Percentiles rank a stretch among this genome's conserved stretches.
These are phyloP conservation scores for Castanospermum australe DNA, from an alignment of 306 rosid species.

Conservation along the genomic window DNA sequence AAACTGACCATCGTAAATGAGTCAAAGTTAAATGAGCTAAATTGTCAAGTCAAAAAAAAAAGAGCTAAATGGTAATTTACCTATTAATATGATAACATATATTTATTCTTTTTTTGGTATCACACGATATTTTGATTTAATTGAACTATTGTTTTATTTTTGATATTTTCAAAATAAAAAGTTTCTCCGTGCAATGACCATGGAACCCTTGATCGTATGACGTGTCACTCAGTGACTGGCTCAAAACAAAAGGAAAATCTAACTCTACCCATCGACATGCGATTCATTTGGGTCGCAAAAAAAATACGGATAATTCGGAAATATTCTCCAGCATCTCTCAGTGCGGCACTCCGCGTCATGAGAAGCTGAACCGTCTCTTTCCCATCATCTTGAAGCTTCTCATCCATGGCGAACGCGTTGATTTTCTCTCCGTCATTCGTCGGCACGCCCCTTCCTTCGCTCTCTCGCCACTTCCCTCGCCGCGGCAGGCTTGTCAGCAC, in stretches of 20 bases:
- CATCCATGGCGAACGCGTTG: slow-evolving; percentile 81
- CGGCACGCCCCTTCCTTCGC: slow-evolving; percentile 64
- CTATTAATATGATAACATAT: too few relatives aligned
- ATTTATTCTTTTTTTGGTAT: too few relatives aligned
- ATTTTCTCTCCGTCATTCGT: slow-evolving; percentile 72
- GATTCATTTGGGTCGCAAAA: slow-evolving; percentile 6
- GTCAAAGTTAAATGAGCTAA: too few relatives aligned
- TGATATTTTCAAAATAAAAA: too few relatives aligned
- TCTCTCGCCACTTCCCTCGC: slow-evolving; percentile 55
- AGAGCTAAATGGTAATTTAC: too few relatives aligned
- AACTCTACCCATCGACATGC: background rate
- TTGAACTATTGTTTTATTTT: too few relatives aligned
- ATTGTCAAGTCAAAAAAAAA: too few relatives aligned
- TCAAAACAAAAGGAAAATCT: slow-evolving; percentile 15
- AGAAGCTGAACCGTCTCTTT: slow-evolving; percentile 45
- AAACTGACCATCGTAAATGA: too few relatives aligned
- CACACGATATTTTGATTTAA: too few relatives aligned
- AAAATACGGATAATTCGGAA: slow-evolving; percentile 40
- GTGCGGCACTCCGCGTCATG: slow-evolving; percentile 40
- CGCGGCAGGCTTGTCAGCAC: slow-evolving; percentile 52
- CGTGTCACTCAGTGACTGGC: slow-evolving; percentile 32
- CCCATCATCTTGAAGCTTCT: slow-evolving; percentile 32
- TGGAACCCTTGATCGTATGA: slow-evolving; percentile 8
- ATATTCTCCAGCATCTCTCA: slow-evolving; percentile 27
- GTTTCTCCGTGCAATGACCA: background rate